These are phyloP conservation scores for Ophiostoma quercus DNA, from an alignment of 2,329 filamentous ascomycete genomes.

Conservation along the genomic window DNA sequence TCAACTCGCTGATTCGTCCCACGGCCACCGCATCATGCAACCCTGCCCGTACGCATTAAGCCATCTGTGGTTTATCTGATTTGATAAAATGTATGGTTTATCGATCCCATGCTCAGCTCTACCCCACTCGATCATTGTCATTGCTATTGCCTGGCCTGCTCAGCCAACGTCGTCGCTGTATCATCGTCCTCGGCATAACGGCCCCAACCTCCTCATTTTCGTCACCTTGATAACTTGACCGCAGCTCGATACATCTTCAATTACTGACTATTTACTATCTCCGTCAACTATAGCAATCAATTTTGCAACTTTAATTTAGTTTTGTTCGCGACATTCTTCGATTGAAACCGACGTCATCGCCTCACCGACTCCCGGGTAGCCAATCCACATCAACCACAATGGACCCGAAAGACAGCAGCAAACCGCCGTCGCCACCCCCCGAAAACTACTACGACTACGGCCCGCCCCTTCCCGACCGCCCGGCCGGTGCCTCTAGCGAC, in stretches of 20 bases:
- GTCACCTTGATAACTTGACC: not conserved
- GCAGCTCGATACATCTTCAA: not conserved
- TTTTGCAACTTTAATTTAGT: not conserved
- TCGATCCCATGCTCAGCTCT: not conserved
- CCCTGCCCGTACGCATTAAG: not conserved
- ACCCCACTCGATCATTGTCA: not conserved
- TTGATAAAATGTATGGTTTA: not conserved
- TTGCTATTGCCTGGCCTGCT: not conserved
- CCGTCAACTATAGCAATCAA: not conserved
- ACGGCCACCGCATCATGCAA: slow-evolving; percentile 2
- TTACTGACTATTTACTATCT: not conserved
- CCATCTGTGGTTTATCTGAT: not conserved
- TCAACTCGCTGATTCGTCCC: not conserved
- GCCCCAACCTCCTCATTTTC: slow-evolving; percentile 10
- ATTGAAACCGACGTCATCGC: not conserved
- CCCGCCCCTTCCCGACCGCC: not conserved
- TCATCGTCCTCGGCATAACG: not conserved
- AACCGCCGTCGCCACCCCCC: not conserved
- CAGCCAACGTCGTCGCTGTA: not conserved
- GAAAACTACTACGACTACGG: slow-evolving; percentile 6
- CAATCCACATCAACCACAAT: not conserved
- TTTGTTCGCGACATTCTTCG: not conserved
- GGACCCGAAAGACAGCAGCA: not conserved
- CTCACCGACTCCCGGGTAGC: not conserved
- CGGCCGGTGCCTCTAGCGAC: not conserved